Base-by-base conservation (phyloP, 352 stramenopile species). In the Pythium plurisporium region DNA sequence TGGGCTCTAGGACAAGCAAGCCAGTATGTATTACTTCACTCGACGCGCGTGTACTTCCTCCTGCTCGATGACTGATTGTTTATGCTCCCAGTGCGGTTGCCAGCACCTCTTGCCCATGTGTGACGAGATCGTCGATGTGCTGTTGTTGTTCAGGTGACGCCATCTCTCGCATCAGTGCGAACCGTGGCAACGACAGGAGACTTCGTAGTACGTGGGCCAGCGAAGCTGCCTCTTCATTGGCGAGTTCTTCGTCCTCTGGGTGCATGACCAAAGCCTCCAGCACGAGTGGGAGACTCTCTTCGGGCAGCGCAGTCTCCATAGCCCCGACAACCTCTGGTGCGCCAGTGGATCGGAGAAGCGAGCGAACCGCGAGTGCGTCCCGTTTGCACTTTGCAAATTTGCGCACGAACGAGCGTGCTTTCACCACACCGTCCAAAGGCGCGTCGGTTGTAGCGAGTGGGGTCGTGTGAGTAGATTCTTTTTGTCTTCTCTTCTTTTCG, bases 21-120 rank as follows among this genome's bases (percentile, higher is more conserved):
- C 42, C 42, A 26, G 20, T 33, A 48, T 48, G 42, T 48, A 48
- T 48, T 48, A 48, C 42, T 20, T 44, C 37, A 44, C 42, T 22
- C 42, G 40, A 45, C 40, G 19, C 20, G 20, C n/a, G 14, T 41
- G 15, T 5, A n/a, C 34, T 41, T 44, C 38, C 38, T 27, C 36
- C 14, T 47, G 20, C 23, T 22, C 1, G 25, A 12, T 19, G 1
- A 22, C 2, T 31, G 25, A 15, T 1, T 27, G 8, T 19, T 40
- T n/a, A 48, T 10, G 50, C 40, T 26, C 23, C 50, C 26, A 40
- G 37, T 5, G 37, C 50, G 3, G 43, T 49, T 25, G n/a, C 38
- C 0, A 58, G 26, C 9, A 50, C 6, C 10, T 22, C 29, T 11
- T 47, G 27, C 10, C 26, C 50, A 9, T 17, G 31, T 5, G 15